phyloP scores from a whole-genome alignment of 805 yeast genomes.

The Saccharomyces mikatae region DNA sequence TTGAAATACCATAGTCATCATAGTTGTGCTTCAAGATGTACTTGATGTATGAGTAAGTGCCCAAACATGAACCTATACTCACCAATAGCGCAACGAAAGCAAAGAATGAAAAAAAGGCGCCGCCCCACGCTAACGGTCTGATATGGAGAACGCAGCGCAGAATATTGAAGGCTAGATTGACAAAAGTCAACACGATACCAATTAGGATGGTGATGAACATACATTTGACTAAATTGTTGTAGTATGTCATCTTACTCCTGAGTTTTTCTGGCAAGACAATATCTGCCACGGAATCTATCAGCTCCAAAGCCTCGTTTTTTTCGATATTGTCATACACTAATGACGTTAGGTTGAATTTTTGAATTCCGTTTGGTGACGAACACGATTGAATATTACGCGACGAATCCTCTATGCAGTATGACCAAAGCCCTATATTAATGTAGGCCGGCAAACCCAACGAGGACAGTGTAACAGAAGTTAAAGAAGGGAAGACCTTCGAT shows the following conservation, averaged over 20 bases:
- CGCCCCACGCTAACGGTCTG: constrained; percentile 41
- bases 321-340: constrained; percentile 22
- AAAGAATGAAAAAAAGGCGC: constrained; percentile 38
- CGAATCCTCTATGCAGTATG: constrained; percentile 46
- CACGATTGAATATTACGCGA: constrained; percentile 16
- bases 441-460: constrained; percentile 35
- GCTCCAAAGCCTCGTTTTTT: constrained; percentile 16
- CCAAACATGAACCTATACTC: constrained; percentile 55
- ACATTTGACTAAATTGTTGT: constrained; percentile 45
- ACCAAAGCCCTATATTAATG: constrained; percentile 53
- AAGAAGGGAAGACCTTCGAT: constrained; percentile 10
- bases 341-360: constrained; percentile 20
- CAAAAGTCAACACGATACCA: constrained; percentile 38
- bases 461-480: constrained; percentile 9
- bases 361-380: constrained; percentile 26
- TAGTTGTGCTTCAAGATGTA: constrained; percentile 43
- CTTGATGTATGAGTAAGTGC: constrained; percentile 43
- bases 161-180: constrained; percentile 34
- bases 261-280: constrained; percentile 49
- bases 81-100: constrained; percentile 34
- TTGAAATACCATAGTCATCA: constrained; percentile 45
- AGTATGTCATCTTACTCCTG: constrained; percentile 36
- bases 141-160: constrained; percentile 32
- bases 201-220: constrained; percentile 49
- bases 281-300: constrained; percentile 20